Evolutionary conservation across 1,139 yeast species (phyloP).

Genomic region (Saccharomycopsis crataegensis): DNA sequence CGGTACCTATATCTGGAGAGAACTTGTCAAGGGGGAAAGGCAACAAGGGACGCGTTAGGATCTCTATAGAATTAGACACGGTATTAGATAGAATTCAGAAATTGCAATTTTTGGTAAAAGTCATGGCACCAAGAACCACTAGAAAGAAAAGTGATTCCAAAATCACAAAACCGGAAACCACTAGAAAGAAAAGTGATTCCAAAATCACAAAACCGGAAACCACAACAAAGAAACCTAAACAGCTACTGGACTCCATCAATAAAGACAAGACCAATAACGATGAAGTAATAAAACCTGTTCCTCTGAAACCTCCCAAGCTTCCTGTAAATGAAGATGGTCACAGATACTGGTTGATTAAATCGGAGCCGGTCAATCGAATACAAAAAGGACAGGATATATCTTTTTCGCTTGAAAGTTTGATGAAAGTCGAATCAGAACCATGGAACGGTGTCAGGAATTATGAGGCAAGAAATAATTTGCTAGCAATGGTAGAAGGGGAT

Average conservation of each 20-base stretch:
- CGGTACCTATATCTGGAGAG: too few relatives aligned
- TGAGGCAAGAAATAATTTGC: conserved; percentile 45
- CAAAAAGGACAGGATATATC: conserved; percentile 43
- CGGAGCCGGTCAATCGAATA: conserved; percentile 43
- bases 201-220: neutral
- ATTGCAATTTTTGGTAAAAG: too few relatives aligned
- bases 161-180: neutral
- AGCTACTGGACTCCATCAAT: neutral
- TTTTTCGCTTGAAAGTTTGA: conserved; percentile 39
- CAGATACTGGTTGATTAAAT: conserved; percentile 46
- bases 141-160: neutral
- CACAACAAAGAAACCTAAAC: neutral
- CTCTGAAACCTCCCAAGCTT: conserved; percentile 25
- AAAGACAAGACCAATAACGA: neutral
- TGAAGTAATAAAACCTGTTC: conserved; percentile 21
- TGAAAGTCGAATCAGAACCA: conserved; percentile 32
- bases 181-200: neutral
- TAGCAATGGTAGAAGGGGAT: conserved; percentile 39
- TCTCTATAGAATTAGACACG: too few relatives aligned
- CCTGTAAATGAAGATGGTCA: conserved; percentile 21
- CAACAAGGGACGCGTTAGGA: too few relatives aligned
- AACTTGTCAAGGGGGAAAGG: too few relatives aligned
- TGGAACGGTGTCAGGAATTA: conserved; percentile 55
- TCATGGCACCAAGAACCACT: too few relatives aligned
- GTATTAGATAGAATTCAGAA: too few relatives aligned